Evolutionary conservation across 2,329 filamentous ascomycete genomes (phyloP).

Genomic region (Zymoseptoria ardabiliae): DNA sequence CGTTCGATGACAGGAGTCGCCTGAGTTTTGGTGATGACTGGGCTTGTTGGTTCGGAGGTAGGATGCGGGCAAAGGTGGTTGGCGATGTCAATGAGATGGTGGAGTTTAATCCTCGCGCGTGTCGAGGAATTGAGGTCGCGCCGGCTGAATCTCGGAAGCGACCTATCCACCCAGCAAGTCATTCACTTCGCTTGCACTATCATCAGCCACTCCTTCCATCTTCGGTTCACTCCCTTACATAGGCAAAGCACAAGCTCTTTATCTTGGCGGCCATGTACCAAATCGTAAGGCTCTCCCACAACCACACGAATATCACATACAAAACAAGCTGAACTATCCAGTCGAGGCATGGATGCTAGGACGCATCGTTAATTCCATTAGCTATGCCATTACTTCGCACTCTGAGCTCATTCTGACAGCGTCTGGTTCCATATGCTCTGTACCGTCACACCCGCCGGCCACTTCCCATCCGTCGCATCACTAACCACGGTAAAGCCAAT

Average conservation of each 20-base stretch:
- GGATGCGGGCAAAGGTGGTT: not conserved
- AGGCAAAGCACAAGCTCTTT: not conserved
- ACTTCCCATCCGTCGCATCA: conserved; percentile 38
- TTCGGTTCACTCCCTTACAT: not conserved
- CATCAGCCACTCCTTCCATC: not conserved
- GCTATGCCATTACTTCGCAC: not conserved
- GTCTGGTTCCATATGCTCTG: conserved; percentile 47
- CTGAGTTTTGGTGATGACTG: not conserved
- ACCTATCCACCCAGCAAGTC: not conserved
- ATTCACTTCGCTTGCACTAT: not conserved
- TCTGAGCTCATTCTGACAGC: conserved; percentile 9
- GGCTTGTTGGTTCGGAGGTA: not conserved
- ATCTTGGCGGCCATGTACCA: not conserved
- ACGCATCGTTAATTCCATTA: not conserved
- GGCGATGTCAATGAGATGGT: not conserved
- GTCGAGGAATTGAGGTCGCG: not conserved
- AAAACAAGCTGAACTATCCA: not conserved
- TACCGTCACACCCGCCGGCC: conserved; percentile 43
- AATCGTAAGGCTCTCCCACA: not conserved
- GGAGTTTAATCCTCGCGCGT: not conserved
- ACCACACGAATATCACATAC: not conserved
- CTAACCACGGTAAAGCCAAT: conserved; percentile 42
- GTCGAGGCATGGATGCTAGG: not conserved
- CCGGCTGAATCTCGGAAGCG: not conserved
- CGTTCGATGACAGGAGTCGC: not conserved